phyloP scores from a whole-genome alignment of 1,284 basidiomycete genomes.

The Polyporus tsugae region DNA sequence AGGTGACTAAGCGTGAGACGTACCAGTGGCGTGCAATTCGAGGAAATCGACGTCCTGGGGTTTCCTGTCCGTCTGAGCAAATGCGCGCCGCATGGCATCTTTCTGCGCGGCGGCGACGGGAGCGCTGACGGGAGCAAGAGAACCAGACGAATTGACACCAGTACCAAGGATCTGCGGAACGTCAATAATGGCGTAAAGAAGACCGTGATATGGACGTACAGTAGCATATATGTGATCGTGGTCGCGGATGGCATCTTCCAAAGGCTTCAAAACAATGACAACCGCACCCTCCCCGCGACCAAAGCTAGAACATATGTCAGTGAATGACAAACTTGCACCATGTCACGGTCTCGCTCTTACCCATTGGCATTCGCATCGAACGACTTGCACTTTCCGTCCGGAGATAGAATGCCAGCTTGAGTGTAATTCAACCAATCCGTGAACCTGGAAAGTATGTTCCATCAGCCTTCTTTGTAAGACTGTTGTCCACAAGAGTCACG shows the following conservation, averaged over 20 bases:
- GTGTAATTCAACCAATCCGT: constrained; percentile 41
- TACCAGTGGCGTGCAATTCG: constrained; percentile 39
- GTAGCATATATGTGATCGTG: constrained; percentile 41
- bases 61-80: constrained; percentile 37
- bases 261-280: constrained; percentile 38
- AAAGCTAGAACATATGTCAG: constrained; percentile 30
- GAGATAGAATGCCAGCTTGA: constrained; percentile 48
- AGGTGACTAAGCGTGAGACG: neutral
- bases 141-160: constrained; percentile 48
- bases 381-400: constrained; percentile 56
- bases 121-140: constrained; percentile 45
- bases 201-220: constrained; percentile 23
- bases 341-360: constrained; percentile 36
- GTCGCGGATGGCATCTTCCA: constrained; percentile 38
- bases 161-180: constrained; percentile 47
- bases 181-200: neutral
- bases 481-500: constrained; percentile 7
- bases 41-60: constrained; percentile 54
- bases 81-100: constrained; percentile 44
- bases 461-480: neutral
- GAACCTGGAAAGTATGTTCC: constrained; percentile 21
- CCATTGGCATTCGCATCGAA: constrained; percentile 58
- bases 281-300: constrained; percentile 38
- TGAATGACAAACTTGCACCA: neutral
- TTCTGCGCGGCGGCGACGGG: constrained; percentile 48